These are phyloP conservation scores for Lipomyces spencermartinsiae DNA, from an alignment of 805 yeast genomes.

Conservation along the genomic window DNA sequence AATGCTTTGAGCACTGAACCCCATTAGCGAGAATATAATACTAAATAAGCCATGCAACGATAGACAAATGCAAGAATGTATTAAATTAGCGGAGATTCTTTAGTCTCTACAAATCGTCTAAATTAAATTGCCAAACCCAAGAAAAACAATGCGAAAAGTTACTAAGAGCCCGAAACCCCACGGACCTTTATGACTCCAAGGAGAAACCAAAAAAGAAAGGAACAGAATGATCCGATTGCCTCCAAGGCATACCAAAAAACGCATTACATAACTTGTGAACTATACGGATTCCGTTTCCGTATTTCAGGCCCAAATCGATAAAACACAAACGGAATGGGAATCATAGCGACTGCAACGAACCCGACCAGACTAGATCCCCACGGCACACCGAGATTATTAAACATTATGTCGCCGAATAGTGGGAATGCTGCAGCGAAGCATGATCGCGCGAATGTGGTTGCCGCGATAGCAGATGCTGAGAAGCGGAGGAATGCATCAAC, in stretches of 20 bases:
- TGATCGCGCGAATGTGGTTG: slow-evolving; percentile 51
- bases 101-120: too few relatives aligned
- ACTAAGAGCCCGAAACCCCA: too few relatives aligned
- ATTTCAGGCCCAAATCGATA: slow-evolving; percentile 56
- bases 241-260: neutral
- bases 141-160: too few relatives aligned
- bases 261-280: slow-evolving; percentile 18
- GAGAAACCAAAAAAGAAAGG: too few relatives aligned
- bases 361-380: slow-evolving; percentile 66
- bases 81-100: too few relatives aligned
- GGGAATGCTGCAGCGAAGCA: slow-evolving; percentile 63
- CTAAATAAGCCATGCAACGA: too few relatives aligned
- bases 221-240: too few relatives aligned
- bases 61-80: too few relatives aligned
- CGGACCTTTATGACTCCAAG: too few relatives aligned
- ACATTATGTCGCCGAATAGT: slow-evolving; percentile 57
- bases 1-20: too few relatives aligned
- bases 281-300: slow-evolving; percentile 44
- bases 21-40: too few relatives aligned
- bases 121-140: too few relatives aligned
- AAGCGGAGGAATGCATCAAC: slow-evolving; percentile 53
- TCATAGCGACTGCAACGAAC: slow-evolving; percentile 55
- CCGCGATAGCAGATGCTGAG: slow-evolving; percentile 78
- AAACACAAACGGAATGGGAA: slow-evolving; percentile 64
- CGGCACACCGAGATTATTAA: slow-evolving; percentile 55